phyloP scores from a whole-genome alignment of 2,329 filamentous ascomycete genomes.

The Pseudogymnoascus sp. region DNA sequence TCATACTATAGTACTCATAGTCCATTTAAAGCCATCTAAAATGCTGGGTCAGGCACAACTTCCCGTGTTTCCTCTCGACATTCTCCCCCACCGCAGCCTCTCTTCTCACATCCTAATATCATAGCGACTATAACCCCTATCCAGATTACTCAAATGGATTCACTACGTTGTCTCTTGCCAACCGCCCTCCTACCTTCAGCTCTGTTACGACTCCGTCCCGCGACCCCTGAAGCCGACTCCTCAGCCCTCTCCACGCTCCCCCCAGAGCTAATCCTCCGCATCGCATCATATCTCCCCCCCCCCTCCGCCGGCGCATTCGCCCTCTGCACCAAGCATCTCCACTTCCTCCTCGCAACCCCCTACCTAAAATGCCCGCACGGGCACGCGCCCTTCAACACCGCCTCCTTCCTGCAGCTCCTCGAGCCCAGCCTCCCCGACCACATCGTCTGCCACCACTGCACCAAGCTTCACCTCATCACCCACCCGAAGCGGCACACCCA shows the following conservation, averaged over 20 bases:
- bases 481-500: too few relatives aligned
- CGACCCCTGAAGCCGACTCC: constrained; percentile 4
- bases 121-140: not conserved
- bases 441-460: too few relatives aligned
- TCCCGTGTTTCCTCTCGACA: not conserved
- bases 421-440: too few relatives aligned
- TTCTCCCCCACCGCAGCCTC: too few relatives aligned
- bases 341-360: not conserved
- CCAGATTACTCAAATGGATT: not conserved
- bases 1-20: not conserved
- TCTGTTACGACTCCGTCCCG: not conserved
- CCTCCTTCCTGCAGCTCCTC: too few relatives aligned
- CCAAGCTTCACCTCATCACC: not conserved
- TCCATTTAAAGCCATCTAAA: not conserved
- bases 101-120: too few relatives aligned
- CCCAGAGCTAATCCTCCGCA: constrained; percentile 13
- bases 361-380: too few relatives aligned
- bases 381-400: too few relatives aligned
- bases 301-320: constrained; percentile 7
- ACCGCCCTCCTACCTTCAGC: not conserved
- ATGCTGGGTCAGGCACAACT: not conserved
- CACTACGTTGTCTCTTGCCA: not conserved
- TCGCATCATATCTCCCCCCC: constrained; percentile 9
- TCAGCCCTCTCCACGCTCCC: constrained; percentile 11
- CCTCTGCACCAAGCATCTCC: constrained; percentile 9